Evolutionary conservation across 805 yeast species (phyloP).

Genomic region (Saccharomycopsis fibuligera): DNA sequence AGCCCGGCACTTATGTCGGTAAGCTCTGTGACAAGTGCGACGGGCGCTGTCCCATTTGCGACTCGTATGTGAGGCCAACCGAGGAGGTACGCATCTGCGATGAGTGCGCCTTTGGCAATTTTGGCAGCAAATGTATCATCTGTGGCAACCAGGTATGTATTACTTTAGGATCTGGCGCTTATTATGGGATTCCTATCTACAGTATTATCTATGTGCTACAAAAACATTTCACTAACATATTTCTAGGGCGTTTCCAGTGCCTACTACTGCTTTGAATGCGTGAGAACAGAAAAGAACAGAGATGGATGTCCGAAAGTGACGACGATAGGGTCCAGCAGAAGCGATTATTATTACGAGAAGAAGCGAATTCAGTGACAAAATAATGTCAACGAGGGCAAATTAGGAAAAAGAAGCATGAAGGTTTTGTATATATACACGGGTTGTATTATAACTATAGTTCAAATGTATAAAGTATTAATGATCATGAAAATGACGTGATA

Average conservation of each 20-base stretch:
- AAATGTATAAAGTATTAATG: too few relatives aligned
- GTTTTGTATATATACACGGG: too few relatives aligned
- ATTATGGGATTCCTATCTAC: too few relatives aligned
- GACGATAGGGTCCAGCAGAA: slow-evolving; percentile 71
- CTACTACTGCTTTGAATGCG: slow-evolving; percentile 82
- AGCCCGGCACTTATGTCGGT: slow-evolving; percentile 71
- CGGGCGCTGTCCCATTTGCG: slow-evolving; percentile 88
- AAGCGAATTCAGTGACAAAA: slow-evolving; percentile 24
- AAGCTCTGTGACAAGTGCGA: slow-evolving; percentile 79
- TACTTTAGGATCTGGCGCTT: too few relatives aligned
- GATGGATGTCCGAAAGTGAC: slow-evolving; percentile 90
- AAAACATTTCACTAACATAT: too few relatives aligned
- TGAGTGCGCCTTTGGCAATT: slow-evolving; percentile 74
- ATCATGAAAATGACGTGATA: too few relatives aligned
- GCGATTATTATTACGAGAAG: slow-evolving; percentile 59
- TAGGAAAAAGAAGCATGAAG: too few relatives aligned
- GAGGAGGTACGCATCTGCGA: slow-evolving; percentile 69
- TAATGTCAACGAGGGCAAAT: too few relatives aligned
- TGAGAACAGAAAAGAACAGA: slow-evolving; percentile 65
- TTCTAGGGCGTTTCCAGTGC: slow-evolving; percentile 56
- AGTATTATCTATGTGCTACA: too few relatives aligned
- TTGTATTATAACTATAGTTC: too few relatives aligned
- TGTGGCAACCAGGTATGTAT: slow-evolving; percentile 43
- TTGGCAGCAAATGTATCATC: slow-evolving; percentile 61
- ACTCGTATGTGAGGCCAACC: slow-evolving; percentile 70